Evolutionary conservation across 345 rosid species (phyloP).

Genomic region (Barbarea vulgaris): DNA sequence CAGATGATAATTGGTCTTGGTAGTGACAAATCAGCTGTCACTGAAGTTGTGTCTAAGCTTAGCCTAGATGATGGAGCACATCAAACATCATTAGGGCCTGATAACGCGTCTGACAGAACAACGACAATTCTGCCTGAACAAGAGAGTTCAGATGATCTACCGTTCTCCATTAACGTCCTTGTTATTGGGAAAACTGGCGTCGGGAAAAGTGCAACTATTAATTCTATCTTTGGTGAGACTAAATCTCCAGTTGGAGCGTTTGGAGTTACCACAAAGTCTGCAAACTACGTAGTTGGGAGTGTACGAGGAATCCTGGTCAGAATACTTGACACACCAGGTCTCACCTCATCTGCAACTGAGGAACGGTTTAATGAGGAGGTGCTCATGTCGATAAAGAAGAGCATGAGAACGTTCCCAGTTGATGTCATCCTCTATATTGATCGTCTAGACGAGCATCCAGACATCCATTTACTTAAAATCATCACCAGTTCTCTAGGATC

Average conservation of each 20-base stretch:
- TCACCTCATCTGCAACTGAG: slow-evolving; percentile 52
- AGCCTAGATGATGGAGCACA: slow-evolving; percentile 36
- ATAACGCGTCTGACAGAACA: slow-evolving; percentile 39
- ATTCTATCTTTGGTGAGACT: slow-evolving; percentile 67
- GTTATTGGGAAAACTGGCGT: slow-evolving; percentile 86
- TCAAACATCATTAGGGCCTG: slow-evolving; percentile 36
- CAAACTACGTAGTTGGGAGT: slow-evolving; percentile 54
- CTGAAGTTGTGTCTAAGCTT: slow-evolving; percentile 47
- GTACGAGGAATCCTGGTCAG: slow-evolving; percentile 54
- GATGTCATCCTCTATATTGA: slow-evolving; percentile 75
- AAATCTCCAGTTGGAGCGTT: slow-evolving; percentile 56
- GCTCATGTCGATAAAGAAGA: slow-evolving; percentile 60
- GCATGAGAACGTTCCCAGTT: slow-evolving; percentile 54
- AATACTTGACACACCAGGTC: slow-evolving; percentile 79
- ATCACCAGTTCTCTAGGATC: slow-evolving; percentile 54
- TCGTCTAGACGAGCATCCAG: slow-evolving; percentile 59
- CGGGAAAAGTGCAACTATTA: slow-evolving; percentile 80
- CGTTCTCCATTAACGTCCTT: slow-evolving; percentile 62
- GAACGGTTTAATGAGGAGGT: slow-evolving; percentile 55
- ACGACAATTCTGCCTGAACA: slow-evolving; percentile 49
- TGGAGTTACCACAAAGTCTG: slow-evolving; percentile 51
- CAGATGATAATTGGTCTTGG: slow-evolving; percentile 58
- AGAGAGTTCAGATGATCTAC: slow-evolving; percentile 43
- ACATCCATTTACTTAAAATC: slow-evolving; percentile 50
- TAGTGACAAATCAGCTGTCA: slow-evolving; percentile 49